phyloP scores from a whole-genome alignment of 2,329 filamentous ascomycete genomes.

The Lachnellula willkommii region DNA sequence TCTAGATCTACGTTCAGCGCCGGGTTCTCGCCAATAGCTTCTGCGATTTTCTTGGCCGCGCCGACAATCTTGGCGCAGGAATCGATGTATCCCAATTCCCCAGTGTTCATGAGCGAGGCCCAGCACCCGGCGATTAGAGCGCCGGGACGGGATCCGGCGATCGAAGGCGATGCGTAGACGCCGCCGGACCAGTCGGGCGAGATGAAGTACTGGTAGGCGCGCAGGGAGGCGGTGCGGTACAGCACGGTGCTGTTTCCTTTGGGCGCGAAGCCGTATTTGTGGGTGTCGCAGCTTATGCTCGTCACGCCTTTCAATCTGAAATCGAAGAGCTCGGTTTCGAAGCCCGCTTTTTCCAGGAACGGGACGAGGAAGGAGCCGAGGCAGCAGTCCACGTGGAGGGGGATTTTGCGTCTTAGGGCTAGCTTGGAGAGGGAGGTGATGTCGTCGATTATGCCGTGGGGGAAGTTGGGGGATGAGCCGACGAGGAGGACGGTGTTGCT shows the following conservation, averaged over 20 bases:
- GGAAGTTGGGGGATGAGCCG: conserved; percentile 94
- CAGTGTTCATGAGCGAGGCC: conserved; percentile 83
- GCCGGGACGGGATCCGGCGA: conserved; percentile 86
- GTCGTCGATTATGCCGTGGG: conserved; percentile 96
- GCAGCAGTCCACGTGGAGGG: conserved; percentile 96
- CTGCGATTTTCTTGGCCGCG: conserved; percentile 73
- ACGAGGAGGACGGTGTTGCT: conserved; percentile 90
- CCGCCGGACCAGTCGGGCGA: conserved; percentile 92
- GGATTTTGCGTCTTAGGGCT: conserved; percentile 71
- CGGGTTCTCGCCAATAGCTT: conserved; percentile 65
- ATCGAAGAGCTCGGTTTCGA: conserved; percentile 82
- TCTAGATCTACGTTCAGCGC: conserved; percentile 67
- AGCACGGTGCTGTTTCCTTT: conserved; percentile 94
- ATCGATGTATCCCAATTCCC: conserved; percentile 81
- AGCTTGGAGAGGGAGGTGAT: conserved; percentile 80
- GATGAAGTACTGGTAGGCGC: conserved; percentile 94
- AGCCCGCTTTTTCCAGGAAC: conserved; percentile 88
- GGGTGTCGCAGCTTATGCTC: conserved; percentile 92
- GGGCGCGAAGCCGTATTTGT: conserved; percentile 98
- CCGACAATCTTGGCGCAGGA: conserved; percentile 86
- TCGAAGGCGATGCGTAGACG: conserved; percentile 88
- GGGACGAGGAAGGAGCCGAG: conserved; percentile 92
- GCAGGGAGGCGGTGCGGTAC: conserved; percentile 73
- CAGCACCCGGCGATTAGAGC: conserved; percentile 95
- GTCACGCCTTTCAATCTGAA: conserved; percentile 93